Percentiles rank a stretch among this genome's conserved stretches.
Conservation (phyloP, 257 asterid genomes). For the Vinca minor region DNA sequence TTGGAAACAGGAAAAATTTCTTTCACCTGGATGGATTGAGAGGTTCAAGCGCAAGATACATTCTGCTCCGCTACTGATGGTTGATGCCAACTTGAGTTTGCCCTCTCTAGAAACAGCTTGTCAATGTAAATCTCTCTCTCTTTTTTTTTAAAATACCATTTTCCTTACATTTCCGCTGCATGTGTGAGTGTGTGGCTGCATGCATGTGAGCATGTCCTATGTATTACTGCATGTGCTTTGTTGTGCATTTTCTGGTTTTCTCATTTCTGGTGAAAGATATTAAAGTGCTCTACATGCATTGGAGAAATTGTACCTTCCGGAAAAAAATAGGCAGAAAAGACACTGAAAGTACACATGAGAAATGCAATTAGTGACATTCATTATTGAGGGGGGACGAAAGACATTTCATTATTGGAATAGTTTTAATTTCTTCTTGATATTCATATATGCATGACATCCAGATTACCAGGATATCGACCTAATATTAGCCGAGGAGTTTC, state of each 20-base stretch:
- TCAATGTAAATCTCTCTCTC: slow-evolving; percentile 30
- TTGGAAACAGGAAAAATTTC: slow-evolving; percentile 64
- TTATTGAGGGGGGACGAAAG: too few species aligned
- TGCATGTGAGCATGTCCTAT: neutral
- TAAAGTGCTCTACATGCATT: too few species aligned
- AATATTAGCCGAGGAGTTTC: neutral
- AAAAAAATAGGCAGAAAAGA: too few species aligned
- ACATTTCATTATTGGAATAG: too few species aligned
- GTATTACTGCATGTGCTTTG: neutral
- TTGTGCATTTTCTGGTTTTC: neutral
- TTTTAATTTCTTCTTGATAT: neutral
- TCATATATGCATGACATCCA: neutral
- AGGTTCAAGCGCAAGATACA: slow-evolving; percentile 47
- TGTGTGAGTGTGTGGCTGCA: neutral
- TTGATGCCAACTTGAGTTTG: slow-evolving; percentile 82
- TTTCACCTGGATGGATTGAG: slow-evolving; percentile 70
- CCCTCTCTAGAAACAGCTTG: slow-evolving; percentile 62
- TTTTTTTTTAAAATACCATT: too few species aligned
- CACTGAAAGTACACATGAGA: too few species aligned
- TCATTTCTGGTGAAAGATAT: neutral
- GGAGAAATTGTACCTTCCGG: too few species aligned
- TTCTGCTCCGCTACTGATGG: slow-evolving; percentile 64
- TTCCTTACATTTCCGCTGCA: slow-evolving; percentile 3
- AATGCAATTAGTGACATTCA: too few species aligned
- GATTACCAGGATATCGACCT: neutral